Percentiles rank a stretch among this genome's conserved stretches.
These are phyloP conservation scores for Xerocomus brunneocitrinus DNA, from an alignment of 768 basidiomycete genomes.

Conservation along the genomic window DNA sequence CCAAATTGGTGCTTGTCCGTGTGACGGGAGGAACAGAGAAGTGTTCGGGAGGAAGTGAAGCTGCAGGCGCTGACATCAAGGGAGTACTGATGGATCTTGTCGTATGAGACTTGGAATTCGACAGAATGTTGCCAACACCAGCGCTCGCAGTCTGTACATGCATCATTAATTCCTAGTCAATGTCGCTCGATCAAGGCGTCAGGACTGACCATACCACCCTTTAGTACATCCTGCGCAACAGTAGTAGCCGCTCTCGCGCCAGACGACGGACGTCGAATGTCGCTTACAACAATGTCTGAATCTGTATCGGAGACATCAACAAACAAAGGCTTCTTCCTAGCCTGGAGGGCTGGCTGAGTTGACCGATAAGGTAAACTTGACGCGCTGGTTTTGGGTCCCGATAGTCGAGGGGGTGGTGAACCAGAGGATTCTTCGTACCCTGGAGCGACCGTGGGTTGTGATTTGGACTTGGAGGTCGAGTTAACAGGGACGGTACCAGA, in stretches of 20 bases:
- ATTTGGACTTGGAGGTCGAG: not conserved
- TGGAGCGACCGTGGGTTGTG: not conserved
- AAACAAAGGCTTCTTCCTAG: slow-evolving; percentile 15
- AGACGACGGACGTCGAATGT: not conserved
- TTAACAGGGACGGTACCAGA: not conserved
- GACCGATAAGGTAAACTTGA: not conserved
- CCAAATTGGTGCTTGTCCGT: not conserved
- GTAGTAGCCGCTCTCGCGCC: not conserved
- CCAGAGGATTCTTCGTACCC: slow-evolving; percentile 13
- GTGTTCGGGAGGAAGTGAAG: not conserved
- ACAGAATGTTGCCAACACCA: not conserved
- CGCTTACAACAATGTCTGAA: slow-evolving; percentile 18
- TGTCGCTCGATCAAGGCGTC: not conserved
- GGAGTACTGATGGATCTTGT: slow-evolving; percentile 1
- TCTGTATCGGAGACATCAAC: slow-evolving; percentile 24
- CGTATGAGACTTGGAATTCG: not conserved
- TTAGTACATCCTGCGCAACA: too few relatives aligned
- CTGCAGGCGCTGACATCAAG: not conserved
- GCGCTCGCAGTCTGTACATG: slow-evolving; percentile 5
- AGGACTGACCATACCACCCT: slow-evolving; percentile 10
- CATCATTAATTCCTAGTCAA: not conserved
- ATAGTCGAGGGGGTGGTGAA: not conserved
- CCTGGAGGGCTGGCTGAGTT: not conserved
- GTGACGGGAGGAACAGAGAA: not conserved
- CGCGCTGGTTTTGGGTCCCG: not conserved